phyloP scores from a whole-genome alignment of 345 rosid species.

The Sapria himalayana region DNA sequence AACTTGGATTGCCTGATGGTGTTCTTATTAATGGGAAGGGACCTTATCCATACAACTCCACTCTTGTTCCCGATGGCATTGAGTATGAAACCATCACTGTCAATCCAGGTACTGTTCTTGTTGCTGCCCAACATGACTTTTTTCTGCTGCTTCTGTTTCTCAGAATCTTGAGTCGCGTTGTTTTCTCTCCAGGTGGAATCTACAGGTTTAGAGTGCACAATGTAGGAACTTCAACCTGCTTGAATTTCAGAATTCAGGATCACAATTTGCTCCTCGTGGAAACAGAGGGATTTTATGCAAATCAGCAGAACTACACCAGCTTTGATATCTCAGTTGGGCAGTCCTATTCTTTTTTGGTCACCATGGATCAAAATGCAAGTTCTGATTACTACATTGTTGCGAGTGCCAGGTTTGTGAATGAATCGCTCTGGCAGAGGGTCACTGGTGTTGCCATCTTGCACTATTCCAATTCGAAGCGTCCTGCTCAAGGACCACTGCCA shows the following conservation, averaged over 20 bases:
- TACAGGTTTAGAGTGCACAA: conserved; percentile 71
- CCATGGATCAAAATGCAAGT: conserved; percentile 79
- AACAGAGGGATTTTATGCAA: conserved; percentile 64
- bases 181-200: conserved; percentile 71
- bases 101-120: conserved; percentile 36
- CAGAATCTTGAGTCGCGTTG: too few relatives aligned
- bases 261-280: conserved; percentile 72
- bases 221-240: conserved; percentile 75
- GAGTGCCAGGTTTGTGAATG: conserved; percentile 84
- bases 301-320: conserved; percentile 46
- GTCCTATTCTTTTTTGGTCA: conserved; percentile 70
- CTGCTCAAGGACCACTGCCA: conserved; percentile 65
- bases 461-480: conserved; percentile 76
- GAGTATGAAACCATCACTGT: conserved; percentile 41
- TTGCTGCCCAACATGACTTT: too few relatives aligned
- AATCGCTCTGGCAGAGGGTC: conserved; percentile 69
- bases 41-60: conserved; percentile 51
- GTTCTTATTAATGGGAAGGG: conserved; percentile 95
- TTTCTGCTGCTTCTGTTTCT: too few relatives aligned
- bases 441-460: conserved; percentile 88
- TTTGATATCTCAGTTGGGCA: conserved; percentile 88
- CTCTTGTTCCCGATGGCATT: conserved; percentile 65
- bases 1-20: conserved; percentile 90
- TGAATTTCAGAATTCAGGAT: conserved; percentile 87
- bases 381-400: conserved; percentile 82